phyloP scores from a whole-genome alignment of 768 basidiomycete genomes.

The Asterophora lycoperdoides region DNA sequence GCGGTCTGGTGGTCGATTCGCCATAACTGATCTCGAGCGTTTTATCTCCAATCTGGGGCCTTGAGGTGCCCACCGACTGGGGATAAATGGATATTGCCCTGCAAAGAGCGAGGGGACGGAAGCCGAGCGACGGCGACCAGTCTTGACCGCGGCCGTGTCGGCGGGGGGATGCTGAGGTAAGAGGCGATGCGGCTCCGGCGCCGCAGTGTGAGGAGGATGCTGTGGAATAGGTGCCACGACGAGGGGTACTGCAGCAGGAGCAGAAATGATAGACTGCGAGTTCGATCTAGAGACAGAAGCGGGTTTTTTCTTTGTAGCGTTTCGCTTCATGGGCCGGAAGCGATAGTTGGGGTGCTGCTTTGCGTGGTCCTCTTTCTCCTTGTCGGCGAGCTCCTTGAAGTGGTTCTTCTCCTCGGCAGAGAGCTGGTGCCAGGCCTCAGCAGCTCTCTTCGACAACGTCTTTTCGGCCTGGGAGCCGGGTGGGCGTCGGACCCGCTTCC shows the following conservation, averaged over 20 bases:
- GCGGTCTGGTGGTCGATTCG: slow-evolving; percentile 3
- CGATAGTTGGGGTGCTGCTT: slow-evolving; percentile 58
- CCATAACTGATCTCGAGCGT: slow-evolving; percentile 18
- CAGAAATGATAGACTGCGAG: slow-evolving; percentile 4
- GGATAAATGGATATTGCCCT: slow-evolving; percentile 6
- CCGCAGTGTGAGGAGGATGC: slow-evolving; percentile 4
- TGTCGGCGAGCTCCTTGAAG: slow-evolving; percentile 51
- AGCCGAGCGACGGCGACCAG: slow-evolving; percentile 26
- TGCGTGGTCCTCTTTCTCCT: slow-evolving; percentile 55
- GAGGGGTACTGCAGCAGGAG: not conserved
- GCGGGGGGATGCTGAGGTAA: slow-evolving; percentile 3
- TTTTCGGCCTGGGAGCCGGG: slow-evolving; percentile 39
- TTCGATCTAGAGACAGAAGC: slow-evolving; percentile 19
- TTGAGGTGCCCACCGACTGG: slow-evolving; percentile 5
- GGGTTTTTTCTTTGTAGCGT: slow-evolving; percentile 22
- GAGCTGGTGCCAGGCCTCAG: slow-evolving; percentile 68
- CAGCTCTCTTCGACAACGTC: slow-evolving; percentile 72
- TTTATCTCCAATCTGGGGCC: slow-evolving; percentile 13
- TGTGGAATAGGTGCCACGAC: slow-evolving; percentile 6
- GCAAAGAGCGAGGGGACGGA: slow-evolving; percentile 29
- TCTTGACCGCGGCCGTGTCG: slow-evolving; percentile 19
- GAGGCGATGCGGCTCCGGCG: not conserved
- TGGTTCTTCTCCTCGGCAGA: slow-evolving; percentile 40
- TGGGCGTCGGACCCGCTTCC: slow-evolving; percentile 31
- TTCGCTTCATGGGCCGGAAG: slow-evolving; percentile 52